Evolutionary conservation across 1,139 yeast species (phyloP), one percentile per base, ranked within the genome.

Genomic region (Yamadazyma triangularis): DNA sequence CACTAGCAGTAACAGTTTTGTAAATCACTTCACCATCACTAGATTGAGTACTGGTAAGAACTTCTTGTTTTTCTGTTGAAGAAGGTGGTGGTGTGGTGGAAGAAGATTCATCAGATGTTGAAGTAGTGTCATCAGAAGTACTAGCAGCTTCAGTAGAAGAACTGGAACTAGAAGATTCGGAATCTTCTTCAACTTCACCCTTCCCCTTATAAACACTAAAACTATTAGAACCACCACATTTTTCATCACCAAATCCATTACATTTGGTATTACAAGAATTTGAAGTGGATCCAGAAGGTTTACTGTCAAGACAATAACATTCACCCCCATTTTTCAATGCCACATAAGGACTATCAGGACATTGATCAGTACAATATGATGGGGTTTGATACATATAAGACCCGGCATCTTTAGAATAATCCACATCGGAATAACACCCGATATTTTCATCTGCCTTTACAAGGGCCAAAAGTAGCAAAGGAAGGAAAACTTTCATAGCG

Each of bases 241-340:
- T 60, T 24, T 68, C 73, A 1, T 25, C 2, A 10, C 64, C 68
- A 45, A 60, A 81, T 8, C 84, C 87, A 23, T 52, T 41, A 53
- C 91, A 82, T 1, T 44, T 33, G 2, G 47, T 47, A 39, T 54
- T 45, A 58, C 91, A 82, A 19, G 41, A 34, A 8, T 61, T 34
- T 4, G 38, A 28, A 12, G 41, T 39, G 28, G 51, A 48, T 13
- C 57, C 40, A 11, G 58, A 34, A 2, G 95, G 94, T 13, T 65
- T 48, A 1, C 59, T 41, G 38, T 59, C 49, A 38, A 89, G 84
- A 56, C 95, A 86, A 48, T 64, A 75, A 57, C 95, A 86, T 13
- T 60, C 55, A 31, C 60, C 51, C 24, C 87, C 89, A 25, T 68
- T 49, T 12, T 60, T 56, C 27, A 81, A 45, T 6, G 91, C 95